Evolutionary conservation across 768 basidiomycete genomes (phyloP), one percentile per base, ranked within the genome.

Genomic region (Kwoniella bestiolae): DNA sequence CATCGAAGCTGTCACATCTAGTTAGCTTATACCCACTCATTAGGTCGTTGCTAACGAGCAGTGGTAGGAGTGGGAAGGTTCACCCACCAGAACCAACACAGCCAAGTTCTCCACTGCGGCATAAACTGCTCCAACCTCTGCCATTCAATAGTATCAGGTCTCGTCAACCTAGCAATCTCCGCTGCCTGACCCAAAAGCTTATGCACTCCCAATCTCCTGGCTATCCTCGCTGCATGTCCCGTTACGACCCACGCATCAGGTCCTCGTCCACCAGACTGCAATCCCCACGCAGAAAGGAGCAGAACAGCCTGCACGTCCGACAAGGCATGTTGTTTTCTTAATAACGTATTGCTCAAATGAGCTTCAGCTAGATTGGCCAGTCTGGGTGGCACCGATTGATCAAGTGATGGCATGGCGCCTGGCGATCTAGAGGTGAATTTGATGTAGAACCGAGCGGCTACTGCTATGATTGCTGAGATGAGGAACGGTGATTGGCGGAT

Each of bases 221-320:
- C 65, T 41, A 76, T 60, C 18, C 75, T 52, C 14, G 58, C 60
- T 18, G 65, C 66, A 55, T 76, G 75, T 11, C 75, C 75, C 6
- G 75, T 76, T 31, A 76, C 44, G 4, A 76, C 58, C 75, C 75
- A 76, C 2, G 70, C 56, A 51, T 76, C 75, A 2, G 75, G 75
- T 46, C 75, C 75, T 8, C 67, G 35, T 11, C 75, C 75, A 18
- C 66, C 68, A 11, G 63, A 52, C 34, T 69, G 60, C n/a, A 76
- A 50, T 32, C 75, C 72, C 75, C 75, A 76, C 16, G 62, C 72
- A 16, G 72, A 66, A 4, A 76, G 58, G 0, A 76, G 52, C 28
- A 76, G 25, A 6, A 70, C 72, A 41, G 69, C 75, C 29, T 76
- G 75, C 1, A 76, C 75, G 51, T 76, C 75, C 29, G 69, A 64